Conservation (phyloP, 768 basidiomycete genomes). For the Pholiota conissans region DNA sequence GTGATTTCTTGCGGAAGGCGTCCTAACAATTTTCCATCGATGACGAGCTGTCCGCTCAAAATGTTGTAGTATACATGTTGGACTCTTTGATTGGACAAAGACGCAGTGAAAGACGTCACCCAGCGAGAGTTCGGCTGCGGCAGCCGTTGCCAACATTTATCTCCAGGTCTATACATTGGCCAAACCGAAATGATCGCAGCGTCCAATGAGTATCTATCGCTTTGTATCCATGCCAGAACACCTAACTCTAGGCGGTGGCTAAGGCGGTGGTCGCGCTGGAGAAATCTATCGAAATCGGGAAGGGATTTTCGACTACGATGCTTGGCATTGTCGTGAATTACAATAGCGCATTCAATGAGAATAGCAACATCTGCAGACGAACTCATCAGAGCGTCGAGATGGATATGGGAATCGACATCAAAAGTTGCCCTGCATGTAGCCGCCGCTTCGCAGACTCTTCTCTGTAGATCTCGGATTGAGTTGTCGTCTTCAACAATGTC, state of each 20-base stretch:
- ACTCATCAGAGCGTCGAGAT: conserved; percentile 18
- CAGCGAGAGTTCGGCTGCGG: conserved; percentile 17
- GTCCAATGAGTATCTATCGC: conserved; percentile 24
- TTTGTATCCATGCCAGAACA: conserved; percentile 15
- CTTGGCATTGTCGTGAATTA: conserved; percentile 31
- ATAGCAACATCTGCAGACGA: conserved; percentile 24
- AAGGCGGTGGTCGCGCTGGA: conserved; percentile 31
- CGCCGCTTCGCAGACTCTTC: conserved; percentile 34
- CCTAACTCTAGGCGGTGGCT: conserved; percentile 25
- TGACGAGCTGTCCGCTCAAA: conserved; percentile 37
- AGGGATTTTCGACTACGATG: conserved; percentile 1
- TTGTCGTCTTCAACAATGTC: conserved; percentile 11
- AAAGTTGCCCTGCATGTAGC: conserved; percentile 39
- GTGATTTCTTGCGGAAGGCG: conserved; percentile 35
- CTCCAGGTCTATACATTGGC: conserved; percentile 25
- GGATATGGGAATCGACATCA: conserved; percentile 27
- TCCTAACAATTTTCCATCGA: conserved; percentile 40
- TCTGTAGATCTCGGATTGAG: conserved; percentile 15
- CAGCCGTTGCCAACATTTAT: conserved; percentile 8
- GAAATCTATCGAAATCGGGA: conserved; percentile 19
- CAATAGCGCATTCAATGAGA: conserved; percentile 31
- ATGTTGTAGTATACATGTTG: conserved; percentile 41
- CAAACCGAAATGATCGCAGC: conserved; percentile 29
- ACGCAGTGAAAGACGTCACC: conserved; percentile 24
- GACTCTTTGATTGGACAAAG: conserved; percentile 4